Conservation (phyloP, 176 grass and related monocot genomes). For the Musa beccarii region DNA sequence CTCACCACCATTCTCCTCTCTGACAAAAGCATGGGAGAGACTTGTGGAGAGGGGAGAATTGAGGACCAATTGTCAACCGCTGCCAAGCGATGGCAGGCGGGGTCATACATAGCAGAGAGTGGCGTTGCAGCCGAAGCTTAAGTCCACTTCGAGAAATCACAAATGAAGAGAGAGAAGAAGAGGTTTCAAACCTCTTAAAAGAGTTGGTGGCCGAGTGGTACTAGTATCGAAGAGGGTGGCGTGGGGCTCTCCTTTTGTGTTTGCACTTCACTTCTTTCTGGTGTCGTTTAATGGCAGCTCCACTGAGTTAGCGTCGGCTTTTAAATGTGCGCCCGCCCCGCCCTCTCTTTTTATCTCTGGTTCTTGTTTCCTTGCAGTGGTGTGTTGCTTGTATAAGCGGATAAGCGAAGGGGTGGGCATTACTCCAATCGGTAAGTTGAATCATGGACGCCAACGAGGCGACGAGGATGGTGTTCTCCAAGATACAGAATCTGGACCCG, state of each 20-base stretch:
- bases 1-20: not conserved
- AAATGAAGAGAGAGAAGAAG: not conserved
- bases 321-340: not conserved
- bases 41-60: too few species aligned
- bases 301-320: not conserved
- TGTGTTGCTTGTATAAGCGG: not conserved
- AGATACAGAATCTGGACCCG: constrained; percentile 77
- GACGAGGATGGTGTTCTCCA: constrained; percentile 84
- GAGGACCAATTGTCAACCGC: not conserved
- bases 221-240: too few species aligned
- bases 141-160: not conserved
- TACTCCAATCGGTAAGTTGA: not conserved
- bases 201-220: not conserved
- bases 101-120: too few species aligned
- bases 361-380: constrained; percentile 1
- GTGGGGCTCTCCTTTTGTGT: not conserved
- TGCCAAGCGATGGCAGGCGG: too few species aligned
- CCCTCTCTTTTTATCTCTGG: not conserved
- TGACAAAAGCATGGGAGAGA: too few species aligned
- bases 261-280: not conserved
- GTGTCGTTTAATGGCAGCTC: constrained; percentile 2
- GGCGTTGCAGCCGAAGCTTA: not conserved
- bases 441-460: constrained; percentile 92
- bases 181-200: not conserved
- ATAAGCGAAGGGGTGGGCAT: not conserved